Base-by-base conservation (phyloP, 208 protist genomes). In the Crithidia thermophila region DNA sequence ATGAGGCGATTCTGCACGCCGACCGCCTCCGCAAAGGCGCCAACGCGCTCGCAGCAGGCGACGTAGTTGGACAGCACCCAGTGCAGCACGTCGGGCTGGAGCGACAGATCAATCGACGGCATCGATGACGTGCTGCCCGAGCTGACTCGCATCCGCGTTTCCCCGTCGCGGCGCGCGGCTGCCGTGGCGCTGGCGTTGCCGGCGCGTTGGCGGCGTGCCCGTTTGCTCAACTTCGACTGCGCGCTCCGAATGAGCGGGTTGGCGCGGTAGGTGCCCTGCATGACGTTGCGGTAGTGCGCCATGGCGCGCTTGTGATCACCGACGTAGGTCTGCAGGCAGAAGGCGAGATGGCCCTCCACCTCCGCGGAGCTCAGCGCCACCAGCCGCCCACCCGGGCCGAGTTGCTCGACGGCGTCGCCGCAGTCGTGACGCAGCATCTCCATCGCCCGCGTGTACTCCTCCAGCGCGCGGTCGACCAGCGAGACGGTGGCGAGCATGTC, bases 31-130 rank as follows among this genome's bases (percentile, higher is more conserved):
- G 68, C 65, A 61, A 66, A 76, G 42, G 74, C 68, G 6, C 72
- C 75, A 36, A 90, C 46, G 16, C 84, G 82, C 70, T 87, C 82
- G 65, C 79, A 89, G 67, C 84, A 89, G 25, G 61, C 72, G 25
- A 90, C 85, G 49, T 85, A 88, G 67, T 89, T 88, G 49, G 72
- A 75, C 64, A 91, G 57, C 21, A 82, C 79, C 80, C 81, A 94
- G 61, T 84, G 82, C 20, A 87, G 49, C 4, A 64, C 73, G 58
- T 87, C 82, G 13, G 82, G 79, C 49, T 85, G 74, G 18, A 84
- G 55, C 30, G 67, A 27, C 25, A 72, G 4, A 45, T 42, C 40
- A 14, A 39, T 30, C 28, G 64, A 42, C 45, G 60, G 50, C 65
- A 43, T 21, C n/a, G n/a, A n/a, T n/a, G n/a, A n/a, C n/a, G n/a